Conservation (phyloP, 192 early-diverging fungal genomes). For the Pilaira anomala region DNA sequence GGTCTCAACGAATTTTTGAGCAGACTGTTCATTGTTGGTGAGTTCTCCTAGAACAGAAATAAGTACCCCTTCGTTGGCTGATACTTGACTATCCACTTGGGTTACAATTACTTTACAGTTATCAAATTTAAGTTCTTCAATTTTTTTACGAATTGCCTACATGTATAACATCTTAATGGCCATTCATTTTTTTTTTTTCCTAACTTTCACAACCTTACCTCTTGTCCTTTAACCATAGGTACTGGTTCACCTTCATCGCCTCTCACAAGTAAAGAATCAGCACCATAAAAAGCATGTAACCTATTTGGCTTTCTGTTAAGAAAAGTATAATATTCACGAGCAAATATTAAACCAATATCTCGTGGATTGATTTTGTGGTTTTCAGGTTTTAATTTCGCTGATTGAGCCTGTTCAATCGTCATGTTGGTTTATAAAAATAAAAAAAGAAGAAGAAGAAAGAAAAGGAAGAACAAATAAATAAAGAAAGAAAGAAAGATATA, state of each 20-base stretch:
- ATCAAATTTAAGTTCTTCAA: constrained; percentile 72
- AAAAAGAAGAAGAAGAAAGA: no score
- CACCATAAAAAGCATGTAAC: constrained; percentile 86
- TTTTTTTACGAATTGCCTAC: constrained; percentile 80
- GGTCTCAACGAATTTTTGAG: constrained; percentile 88
- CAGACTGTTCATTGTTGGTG: constrained; percentile 73
- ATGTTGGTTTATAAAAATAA: no score
- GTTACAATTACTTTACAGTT: constrained; percentile 85
- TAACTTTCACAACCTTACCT: constrained; percentile 41
- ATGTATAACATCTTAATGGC: background rate
- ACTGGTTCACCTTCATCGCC: constrained; percentile 78
- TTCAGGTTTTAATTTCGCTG: no score
- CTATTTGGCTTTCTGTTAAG: constrained; percentile 80
- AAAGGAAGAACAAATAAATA: no score
- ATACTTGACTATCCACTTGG: constrained; percentile 82
- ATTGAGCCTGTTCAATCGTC: no score
- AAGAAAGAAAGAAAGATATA: no score
- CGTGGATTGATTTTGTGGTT: constrained; percentile 22
- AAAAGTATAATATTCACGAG: constrained; percentile 91
- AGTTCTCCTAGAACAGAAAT: constrained; percentile 91
- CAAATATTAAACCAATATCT: constrained; percentile 92
- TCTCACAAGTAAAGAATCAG: constrained; percentile 77
- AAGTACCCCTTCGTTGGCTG: constrained; percentile 73
- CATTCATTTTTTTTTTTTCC: background rate
- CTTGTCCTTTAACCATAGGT: constrained; percentile 64